A percentile compares a stretch with the other conserved stretches of the same genome.
Conservation (phyloP, 306 rosid species). For the Fragaria iinumae region DNA sequence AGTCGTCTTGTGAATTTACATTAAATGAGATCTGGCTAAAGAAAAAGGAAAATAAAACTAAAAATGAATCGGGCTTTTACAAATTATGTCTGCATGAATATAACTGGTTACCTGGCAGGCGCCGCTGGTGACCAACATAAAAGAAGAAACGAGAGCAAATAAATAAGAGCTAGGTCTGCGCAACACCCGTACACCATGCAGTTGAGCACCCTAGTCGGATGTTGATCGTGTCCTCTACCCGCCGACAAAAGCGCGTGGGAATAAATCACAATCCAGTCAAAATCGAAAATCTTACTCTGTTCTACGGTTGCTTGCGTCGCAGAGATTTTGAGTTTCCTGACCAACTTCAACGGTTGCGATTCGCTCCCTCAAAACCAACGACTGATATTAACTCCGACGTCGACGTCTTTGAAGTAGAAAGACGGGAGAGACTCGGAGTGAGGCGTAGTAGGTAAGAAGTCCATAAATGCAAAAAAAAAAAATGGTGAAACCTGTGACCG, state of each 20-base stretch:
- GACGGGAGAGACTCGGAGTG: constrained; percentile 14
- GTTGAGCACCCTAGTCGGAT: too few relatives aligned
- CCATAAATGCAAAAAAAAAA: constrained; percentile 4
- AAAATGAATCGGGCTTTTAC: background rate
- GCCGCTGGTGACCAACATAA: too few relatives aligned
- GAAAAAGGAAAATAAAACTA: background rate
- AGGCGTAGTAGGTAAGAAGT: constrained; percentile 23
- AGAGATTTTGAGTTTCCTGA: background rate
- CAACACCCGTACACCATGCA: too few relatives aligned
- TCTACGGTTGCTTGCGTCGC: background rate
- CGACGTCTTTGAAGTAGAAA: background rate
- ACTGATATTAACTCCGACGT: background rate
- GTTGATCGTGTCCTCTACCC: background rate
- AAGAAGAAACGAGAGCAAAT: too few relatives aligned
- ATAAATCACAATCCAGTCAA: background rate
- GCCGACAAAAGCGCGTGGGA: background rate
- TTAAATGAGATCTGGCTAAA: background rate
- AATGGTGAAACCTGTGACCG: constrained; percentile 23
- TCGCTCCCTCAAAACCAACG: background rate
- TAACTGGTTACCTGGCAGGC: background rate
- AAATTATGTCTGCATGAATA: background rate
- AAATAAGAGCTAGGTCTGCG: too few relatives aligned
- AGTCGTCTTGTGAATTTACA: background rate
- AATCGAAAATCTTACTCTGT: background rate
- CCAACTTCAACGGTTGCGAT: constrained; percentile 26